Evolutionary conservation across 306 rosid genomes (phyloP).

Genomic region (Vigna reflexopilosa): DNA sequence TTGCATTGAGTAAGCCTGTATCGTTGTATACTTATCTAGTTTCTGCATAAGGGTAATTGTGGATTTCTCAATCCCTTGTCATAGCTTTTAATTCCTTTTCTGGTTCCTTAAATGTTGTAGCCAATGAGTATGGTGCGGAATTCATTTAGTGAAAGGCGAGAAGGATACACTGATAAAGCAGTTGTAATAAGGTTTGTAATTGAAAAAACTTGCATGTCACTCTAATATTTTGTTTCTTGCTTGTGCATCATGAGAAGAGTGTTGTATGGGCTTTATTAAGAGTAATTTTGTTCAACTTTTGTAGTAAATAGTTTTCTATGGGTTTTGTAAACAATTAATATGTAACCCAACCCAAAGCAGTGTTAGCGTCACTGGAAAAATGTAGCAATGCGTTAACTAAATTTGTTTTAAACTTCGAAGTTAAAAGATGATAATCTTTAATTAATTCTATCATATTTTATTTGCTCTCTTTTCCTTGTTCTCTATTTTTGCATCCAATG

Average conservation of each 20-base stretch:
- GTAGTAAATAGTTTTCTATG: neutral
- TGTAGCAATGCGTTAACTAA: no score
- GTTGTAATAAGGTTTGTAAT: slow-evolving; percentile 75
- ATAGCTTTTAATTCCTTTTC: slow-evolving; percentile 42
- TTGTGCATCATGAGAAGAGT: neutral
- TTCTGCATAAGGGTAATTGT: slow-evolving; percentile 35
- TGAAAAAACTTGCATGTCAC: neutral
- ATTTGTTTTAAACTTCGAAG: no score
- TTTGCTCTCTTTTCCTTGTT: neutral
- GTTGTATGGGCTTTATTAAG: neutral
- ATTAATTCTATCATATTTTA: neutral
- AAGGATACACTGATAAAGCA: slow-evolving; percentile 88
- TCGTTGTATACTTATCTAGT: slow-evolving; percentile 29
- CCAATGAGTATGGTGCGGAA: slow-evolving; percentile 84
- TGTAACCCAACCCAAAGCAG: neutral
- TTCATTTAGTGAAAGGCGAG: slow-evolving; percentile 83
- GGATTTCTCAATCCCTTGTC: slow-evolving; percentile 37
- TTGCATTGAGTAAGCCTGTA: slow-evolving; percentile 27
- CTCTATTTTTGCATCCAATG: neutral
- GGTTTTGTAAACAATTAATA: neutral
- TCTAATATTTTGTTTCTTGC: neutral
- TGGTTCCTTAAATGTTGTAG: slow-evolving; percentile 55
- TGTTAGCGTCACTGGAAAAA: neutral
- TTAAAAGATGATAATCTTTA: no score
- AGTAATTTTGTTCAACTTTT: neutral